Conservation (phyloP, 371 early-diverging fungal genomes). For the Cokeromyces recurvatus region DNA sequence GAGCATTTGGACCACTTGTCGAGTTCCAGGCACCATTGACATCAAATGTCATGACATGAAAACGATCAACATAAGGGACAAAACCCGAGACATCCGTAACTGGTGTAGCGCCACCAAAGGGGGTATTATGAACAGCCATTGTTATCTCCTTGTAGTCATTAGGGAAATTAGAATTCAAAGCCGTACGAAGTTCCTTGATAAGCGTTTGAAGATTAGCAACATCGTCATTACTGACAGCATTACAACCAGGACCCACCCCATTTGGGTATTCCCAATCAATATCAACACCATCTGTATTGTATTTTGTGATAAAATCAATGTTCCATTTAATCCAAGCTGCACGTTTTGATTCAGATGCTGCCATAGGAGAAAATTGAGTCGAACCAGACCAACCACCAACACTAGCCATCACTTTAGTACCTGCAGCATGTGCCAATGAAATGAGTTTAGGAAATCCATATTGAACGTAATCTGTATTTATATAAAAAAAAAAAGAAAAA, state of each 20-base stretch:
- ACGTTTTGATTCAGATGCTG: conserved; percentile 37
- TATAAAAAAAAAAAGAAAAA: not conserved
- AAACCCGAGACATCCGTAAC: conserved; percentile 58
- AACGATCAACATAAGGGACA: conserved; percentile 58
- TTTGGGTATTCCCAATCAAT: conserved; percentile 42
- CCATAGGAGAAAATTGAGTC: conserved; percentile 40
- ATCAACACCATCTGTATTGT: conserved; percentile 58
- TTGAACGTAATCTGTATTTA: conserved; percentile 8
- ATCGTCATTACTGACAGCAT: conserved; percentile 36
- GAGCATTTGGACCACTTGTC: conserved; percentile 62
- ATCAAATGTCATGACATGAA: conserved; percentile 60
- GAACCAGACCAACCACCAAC: conserved; percentile 74
- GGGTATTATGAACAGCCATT: conserved; percentile 64
- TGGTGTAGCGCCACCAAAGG: conserved; percentile 48
- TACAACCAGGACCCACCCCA: conserved; percentile 53
- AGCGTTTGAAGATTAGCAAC: conserved; percentile 52
- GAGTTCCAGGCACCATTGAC: conserved; percentile 61
- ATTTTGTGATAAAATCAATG: conserved; percentile 37
- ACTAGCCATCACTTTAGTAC: conserved; percentile 50
- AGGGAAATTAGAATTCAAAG: conserved; percentile 45
- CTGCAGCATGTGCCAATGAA: conserved; percentile 41
- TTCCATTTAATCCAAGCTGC: conserved; percentile 48
- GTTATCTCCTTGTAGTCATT: conserved; percentile 58
- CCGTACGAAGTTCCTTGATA: conserved; percentile 59
- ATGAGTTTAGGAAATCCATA: conserved; percentile 28